These are phyloP conservation scores for Gamsiella multidivaricata DNA, from an alignment of 192 early-diverging fungal species.

Conservation along the genomic window DNA sequence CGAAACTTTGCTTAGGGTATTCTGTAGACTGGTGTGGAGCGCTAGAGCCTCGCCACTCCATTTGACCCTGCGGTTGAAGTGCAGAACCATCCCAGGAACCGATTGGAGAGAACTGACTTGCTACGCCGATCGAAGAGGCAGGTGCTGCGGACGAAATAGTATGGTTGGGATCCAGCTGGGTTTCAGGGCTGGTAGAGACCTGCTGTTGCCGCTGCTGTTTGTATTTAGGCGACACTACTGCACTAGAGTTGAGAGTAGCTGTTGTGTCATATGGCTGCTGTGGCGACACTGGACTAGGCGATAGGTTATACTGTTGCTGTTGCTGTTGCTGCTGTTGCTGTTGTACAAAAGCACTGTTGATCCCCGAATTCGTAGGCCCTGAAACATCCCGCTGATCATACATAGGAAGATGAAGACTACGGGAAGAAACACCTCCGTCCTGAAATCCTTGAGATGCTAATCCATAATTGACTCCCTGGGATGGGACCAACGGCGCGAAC, in stretches of 20 bases:
- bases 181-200: background rate
- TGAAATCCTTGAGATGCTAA: background rate
- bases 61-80: background rate
- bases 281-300: too few relatives aligned
- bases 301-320: conserved; percentile 15
- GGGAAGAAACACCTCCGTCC: background rate
- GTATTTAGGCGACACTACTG: background rate
- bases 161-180: background rate
- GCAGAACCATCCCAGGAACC: background rate
- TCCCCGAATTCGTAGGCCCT: background rate
- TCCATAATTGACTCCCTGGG: background rate
- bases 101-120: conserved; percentile 5
- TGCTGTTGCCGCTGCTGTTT: background rate
- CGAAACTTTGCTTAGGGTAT: background rate
- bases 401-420: background rate
- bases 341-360: background rate
- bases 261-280: conserved; percentile 6
- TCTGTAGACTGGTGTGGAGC: background rate
- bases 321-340: conserved; percentile 18
- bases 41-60: conserved; percentile 13
- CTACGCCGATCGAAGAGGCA: conserved; percentile 12
- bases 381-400: background rate
- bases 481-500: background rate
- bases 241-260: background rate
- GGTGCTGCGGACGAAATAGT: conserved; percentile 21